Base-by-base conservation (phyloP, 192 early-diverging fungal species). In the Backusella sp. region DNA sequence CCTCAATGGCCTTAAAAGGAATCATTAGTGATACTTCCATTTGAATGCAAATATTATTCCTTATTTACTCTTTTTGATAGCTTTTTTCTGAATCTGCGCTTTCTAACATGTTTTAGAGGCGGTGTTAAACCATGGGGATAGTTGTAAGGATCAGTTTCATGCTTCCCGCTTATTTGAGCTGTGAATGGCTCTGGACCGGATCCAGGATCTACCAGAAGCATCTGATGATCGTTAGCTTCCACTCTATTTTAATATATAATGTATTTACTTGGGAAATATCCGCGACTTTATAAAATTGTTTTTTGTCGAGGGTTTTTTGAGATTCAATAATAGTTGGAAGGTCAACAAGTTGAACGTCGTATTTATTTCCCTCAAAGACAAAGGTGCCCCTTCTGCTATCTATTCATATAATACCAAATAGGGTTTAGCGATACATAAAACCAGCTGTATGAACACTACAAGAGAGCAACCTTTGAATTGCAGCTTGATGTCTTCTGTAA, bases 291-390 rank as follows among this genome's bases (percentile, higher is more conserved):
- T 92, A 95, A 39, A 94, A 86, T 75, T 96, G 94, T 72, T 94
- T 94, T 74, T 91, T 90, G 73, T 96, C 93, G 11, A 94, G 81
- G 0, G 94, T 95, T 77, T 96, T 96, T 75, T 94, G 93, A 2
- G 94, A 90, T 76, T 96, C 95, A 36, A 94, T 89, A 71, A 96
- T 94, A 19, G 90, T 92, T 12, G 95, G 95, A 37, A 96, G 77
- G 78, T 96, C 95, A 3, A 95, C 91, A 9, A 96, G 86, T 37
- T 85, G 91, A n/a, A 89, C 87, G 15, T 84, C 75, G 52, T 91
- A 92, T 21, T 83, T 81, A 12, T 83, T 49, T 11, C 82, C 83
- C n/a, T 87, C 84, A 44, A 91, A 85, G 8, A 67, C 77, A 35
- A 95, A 88, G 19, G 80, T 82, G 53, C 89, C 94, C 39, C 87